Evolutionary conservation across 2,329 filamentous ascomycete genomes (phyloP).

Genomic region (Helotiales sp.): DNA sequence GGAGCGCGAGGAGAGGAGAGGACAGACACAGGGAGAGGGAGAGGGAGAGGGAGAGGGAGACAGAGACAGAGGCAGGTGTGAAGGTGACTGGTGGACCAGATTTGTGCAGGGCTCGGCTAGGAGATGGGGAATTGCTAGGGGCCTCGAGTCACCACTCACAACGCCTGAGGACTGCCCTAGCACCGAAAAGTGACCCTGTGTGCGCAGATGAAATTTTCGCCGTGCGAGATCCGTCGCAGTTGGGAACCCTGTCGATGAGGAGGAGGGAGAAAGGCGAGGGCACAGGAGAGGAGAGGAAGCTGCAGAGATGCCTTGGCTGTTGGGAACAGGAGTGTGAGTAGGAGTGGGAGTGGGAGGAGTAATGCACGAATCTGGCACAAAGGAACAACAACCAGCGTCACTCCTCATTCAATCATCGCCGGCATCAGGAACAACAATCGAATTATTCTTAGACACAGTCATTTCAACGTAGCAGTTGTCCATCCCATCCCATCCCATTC

Average conservation of each 20-base stretch:
- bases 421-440: background rate
- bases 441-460: constrained; percentile 1
- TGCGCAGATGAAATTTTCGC: background rate
- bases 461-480: background rate
- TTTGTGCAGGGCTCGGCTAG: background rate
- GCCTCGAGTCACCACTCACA: background rate
- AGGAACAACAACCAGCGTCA: background rate
- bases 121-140: too few relatives aligned
- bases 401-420: too few relatives aligned
- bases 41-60: too few relatives aligned
- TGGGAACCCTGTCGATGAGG: background rate
- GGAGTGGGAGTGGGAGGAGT: background rate
- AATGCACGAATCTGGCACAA: too few relatives aligned
- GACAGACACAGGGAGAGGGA: too few relatives aligned
- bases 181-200: too few relatives aligned
- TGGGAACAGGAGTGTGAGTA: background rate
- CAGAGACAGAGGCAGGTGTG: too few relatives aligned
- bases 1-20: too few relatives aligned
- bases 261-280: too few relatives aligned
- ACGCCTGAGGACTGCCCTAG: background rate
- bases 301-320: background rate
- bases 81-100: background rate
- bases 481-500: too few relatives aligned
- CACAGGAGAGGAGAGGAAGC: too few relatives aligned
- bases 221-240: background rate